phyloP scores from a whole-genome alignment of 176 grass and related monocot species.

The Leersia perrieri region DNA sequence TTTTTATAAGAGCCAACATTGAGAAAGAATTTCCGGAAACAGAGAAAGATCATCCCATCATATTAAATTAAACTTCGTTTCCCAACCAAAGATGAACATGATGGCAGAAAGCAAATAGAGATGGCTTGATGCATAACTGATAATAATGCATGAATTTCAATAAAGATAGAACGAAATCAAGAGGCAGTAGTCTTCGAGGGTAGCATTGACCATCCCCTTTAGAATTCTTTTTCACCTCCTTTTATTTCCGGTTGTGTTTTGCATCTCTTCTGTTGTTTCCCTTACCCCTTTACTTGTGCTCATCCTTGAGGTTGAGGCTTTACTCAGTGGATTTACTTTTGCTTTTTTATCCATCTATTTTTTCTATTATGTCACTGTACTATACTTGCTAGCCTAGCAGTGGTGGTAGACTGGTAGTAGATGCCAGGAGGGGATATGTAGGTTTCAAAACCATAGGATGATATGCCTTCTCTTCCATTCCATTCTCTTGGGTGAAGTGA shows the following conservation, averaged over 20 bases:
- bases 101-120: conserved; percentile 45
- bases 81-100: conserved; percentile 48
- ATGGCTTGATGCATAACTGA: conserved; percentile 24
- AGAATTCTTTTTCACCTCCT: conserved; percentile 41
- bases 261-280: conserved; percentile 54
- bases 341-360: conserved; percentile 59
- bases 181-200: conserved; percentile 54
- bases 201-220: conserved; percentile 71
- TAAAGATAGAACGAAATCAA: conserved; percentile 63
- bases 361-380: conserved; percentile 40
- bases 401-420: conserved; percentile 32
- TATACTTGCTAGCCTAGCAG: conserved; percentile 34
- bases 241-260: conserved; percentile 39
- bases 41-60: conserved; percentile 48
- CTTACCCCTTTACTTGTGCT: conserved; percentile 48
- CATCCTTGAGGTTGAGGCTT: conserved; percentile 52
- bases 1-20: conserved; percentile 49
- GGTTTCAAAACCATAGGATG: conserved; percentile 77
- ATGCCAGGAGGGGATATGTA: conserved; percentile 44
- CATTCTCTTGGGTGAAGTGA: conserved; percentile 80
- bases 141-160: conserved; percentile 61
- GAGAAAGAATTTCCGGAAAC: conserved; percentile 36
- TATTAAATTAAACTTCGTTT: conserved; percentile 48
- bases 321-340: conserved; percentile 86
- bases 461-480: conserved; percentile 74